A percentile compares a stretch with the other conserved stretches of the same genome.
Conservation (phyloP, 768 basidiomycete species). For the Neoboletus brunneissimus region DNA sequence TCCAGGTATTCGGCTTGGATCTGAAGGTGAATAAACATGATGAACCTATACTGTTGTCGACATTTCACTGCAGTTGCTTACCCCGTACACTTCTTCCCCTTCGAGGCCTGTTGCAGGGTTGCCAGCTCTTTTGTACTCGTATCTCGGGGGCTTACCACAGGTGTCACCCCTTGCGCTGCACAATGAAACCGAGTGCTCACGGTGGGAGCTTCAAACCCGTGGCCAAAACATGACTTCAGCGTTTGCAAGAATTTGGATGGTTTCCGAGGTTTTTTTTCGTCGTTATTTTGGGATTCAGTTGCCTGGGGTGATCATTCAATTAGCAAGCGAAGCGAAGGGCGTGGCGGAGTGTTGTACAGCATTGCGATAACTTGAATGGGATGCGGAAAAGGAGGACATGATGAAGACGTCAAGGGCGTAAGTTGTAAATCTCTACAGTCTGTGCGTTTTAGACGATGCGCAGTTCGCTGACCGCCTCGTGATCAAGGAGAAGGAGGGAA, state of each 20-base stretch:
- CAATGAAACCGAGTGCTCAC: constrained; percentile 10
- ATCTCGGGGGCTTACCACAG: constrained; percentile 14
- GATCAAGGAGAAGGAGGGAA: background rate
- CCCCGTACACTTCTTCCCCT: constrained; percentile 19
- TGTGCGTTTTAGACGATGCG: background rate
- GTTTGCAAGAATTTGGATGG: constrained; percentile 5
- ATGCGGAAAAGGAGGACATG: constrained; percentile 4
- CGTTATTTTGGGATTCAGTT: background rate
- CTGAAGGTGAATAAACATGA: constrained; percentile 5
- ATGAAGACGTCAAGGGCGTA: constrained; percentile 5
- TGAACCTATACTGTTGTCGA: background rate
- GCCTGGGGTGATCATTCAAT: constrained; percentile 7
- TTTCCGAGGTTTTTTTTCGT: constrained; percentile 8
- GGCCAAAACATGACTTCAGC: constrained; percentile 24
- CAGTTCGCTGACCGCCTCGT: constrained; percentile 1
- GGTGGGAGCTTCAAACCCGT: constrained; percentile 9
- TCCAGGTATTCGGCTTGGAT: constrained; percentile 25
- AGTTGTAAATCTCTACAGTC: background rate
- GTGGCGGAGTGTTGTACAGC: background rate
- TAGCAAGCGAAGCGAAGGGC: background rate
- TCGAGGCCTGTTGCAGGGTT: constrained; percentile 18
- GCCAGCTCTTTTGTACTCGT: constrained; percentile 8
- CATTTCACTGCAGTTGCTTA: constrained; percentile 5
- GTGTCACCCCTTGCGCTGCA: background rate
- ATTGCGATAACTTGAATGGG: background rate